These are phyloP conservation scores for Hyphopichia khmerensis DNA, from an alignment of 1,139 yeast genomes.

Conservation along the genomic window DNA sequence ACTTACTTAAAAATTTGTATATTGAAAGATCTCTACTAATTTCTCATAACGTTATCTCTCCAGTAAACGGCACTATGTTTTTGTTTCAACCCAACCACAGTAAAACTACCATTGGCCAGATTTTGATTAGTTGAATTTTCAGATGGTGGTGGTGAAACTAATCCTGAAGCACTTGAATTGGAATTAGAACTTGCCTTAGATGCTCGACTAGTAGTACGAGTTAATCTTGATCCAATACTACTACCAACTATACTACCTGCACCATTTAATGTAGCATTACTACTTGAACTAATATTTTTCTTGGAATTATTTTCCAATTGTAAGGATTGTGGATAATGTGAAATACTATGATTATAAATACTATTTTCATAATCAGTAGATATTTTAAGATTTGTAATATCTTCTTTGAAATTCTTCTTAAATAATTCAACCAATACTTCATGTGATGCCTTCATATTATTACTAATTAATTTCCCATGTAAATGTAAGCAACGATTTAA, in stretches of 20 bases:
- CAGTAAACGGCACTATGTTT: conserved; percentile 51
- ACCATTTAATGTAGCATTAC: conserved; percentile 4
- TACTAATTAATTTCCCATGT: conserved; percentile 68
- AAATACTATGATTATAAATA: conserved; percentile 23
- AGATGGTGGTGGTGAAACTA: conserved; percentile 19
- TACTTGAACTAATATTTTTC: neutral
- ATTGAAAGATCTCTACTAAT: too few relatives aligned
- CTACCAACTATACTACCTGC: conserved; percentile 12
- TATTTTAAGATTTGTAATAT: conserved; percentile 47
- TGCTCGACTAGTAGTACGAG: conserved; percentile 30
- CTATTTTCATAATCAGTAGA: conserved; percentile 32
- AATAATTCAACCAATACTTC: conserved; percentile 63
- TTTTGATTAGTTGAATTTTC: conserved; percentile 2
- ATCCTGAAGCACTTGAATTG: conserved; percentile 28
- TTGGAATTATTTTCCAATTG: conserved; percentile 5
- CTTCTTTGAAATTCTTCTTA: conserved; percentile 66
- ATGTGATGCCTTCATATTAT: conserved; percentile 60
- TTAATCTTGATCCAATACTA: conserved; percentile 23
- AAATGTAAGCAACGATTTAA: conserved; percentile 66
- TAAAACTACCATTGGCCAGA: neutral
- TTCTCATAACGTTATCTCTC: conserved; percentile 24
- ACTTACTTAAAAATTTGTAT: too few relatives aligned
- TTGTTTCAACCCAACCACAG: conserved; percentile 14
- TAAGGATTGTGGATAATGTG: conserved; percentile 15
- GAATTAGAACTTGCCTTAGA: conserved; percentile 21